A percentile compares a stretch with the other conserved stretches of the same genome.
Conservation (phyloP, 192 early-diverging fungal genomes). For the Haplosporangium gracile region DNA sequence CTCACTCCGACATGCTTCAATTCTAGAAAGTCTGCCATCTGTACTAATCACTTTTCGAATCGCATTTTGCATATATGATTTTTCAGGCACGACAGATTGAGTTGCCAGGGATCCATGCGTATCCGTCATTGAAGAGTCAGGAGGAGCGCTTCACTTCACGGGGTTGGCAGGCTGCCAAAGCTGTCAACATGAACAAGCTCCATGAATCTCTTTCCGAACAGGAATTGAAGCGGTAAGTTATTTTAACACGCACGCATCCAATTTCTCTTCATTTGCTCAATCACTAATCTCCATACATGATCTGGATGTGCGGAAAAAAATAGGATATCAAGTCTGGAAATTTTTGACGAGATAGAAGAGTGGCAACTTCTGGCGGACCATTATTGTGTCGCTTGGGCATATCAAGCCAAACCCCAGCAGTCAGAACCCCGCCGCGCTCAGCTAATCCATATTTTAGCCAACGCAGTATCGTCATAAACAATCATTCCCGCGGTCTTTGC, state of each 20-base stretch:
- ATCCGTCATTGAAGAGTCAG: slow-evolving; percentile 80
- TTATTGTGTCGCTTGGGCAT: slow-evolving; percentile 89
- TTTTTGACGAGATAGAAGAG: slow-evolving; percentile 94
- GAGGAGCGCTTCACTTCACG: slow-evolving; percentile 70
- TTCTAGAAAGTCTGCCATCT: background rate
- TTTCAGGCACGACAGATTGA: slow-evolving; percentile 77
- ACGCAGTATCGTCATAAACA: slow-evolving; percentile 8
- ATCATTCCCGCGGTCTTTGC: background rate
- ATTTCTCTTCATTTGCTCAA: background rate
- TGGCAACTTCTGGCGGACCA: slow-evolving; percentile 86
- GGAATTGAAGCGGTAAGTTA: slow-evolving; percentile 55
- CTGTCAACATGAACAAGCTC: slow-evolving; percentile 73
- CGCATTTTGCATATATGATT: background rate
- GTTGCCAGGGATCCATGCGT: slow-evolving; percentile 80
- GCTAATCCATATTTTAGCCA: slow-evolving; percentile 21
- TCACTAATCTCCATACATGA: background rate
- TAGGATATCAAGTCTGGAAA: slow-evolving; percentile 81
- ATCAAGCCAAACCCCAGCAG: slow-evolving; percentile 32
- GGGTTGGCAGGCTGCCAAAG: slow-evolving; percentile 71
- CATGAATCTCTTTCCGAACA: slow-evolving; percentile 59
- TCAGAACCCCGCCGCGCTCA: background rate
- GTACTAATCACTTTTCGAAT: background rate
- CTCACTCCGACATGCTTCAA: too few relatives aligned
- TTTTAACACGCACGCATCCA: background rate
- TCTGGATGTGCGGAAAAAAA: background rate